phyloP scores from a whole-genome alignment of 768 basidiomycete genomes.

The Boletus rubropictus region DNA sequence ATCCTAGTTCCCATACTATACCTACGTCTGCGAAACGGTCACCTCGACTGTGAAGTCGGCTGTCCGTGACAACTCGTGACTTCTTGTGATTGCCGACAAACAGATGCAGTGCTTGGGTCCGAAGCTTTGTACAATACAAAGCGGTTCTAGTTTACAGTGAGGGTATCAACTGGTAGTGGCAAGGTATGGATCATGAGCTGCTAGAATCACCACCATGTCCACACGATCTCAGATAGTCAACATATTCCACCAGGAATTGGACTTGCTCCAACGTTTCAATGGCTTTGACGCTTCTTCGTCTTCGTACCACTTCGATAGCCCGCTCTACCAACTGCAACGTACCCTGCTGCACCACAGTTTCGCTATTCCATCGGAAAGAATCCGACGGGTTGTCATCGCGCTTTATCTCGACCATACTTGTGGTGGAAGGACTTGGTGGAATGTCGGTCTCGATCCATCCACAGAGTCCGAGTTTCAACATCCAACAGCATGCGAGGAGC shows the following conservation, averaged over 20 bases:
- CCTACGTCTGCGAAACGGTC: not conserved
- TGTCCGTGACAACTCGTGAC: too few relatives aligned
- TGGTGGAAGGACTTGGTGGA: not conserved
- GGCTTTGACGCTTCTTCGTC: slow-evolving; percentile 79
- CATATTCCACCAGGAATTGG: slow-evolving; percentile 70
- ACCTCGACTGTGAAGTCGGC: not conserved
- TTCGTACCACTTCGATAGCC: slow-evolving; percentile 66
- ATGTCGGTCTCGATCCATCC: slow-evolving; percentile 47
- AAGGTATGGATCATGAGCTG: not conserved
- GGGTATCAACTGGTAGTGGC: not conserved
- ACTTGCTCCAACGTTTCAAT: slow-evolving; percentile 96
- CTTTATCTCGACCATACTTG: slow-evolving; percentile 11
- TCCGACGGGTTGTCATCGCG: not conserved
- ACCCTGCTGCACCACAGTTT: slow-evolving; percentile 33
- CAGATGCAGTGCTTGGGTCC: not conserved
- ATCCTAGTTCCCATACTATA: not conserved
- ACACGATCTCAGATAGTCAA: slow-evolving; percentile 47
- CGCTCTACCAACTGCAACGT: slow-evolving; percentile 66
- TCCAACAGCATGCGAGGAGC: slow-evolving; percentile 87
- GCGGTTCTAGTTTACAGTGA: slow-evolving; percentile 1
- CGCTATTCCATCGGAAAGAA: slow-evolving; percentile 15
- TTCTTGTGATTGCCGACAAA: too few relatives aligned
- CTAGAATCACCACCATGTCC: not conserved
- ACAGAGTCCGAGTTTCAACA: slow-evolving; percentile 85
- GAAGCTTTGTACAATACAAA: not conserved